These are phyloP conservation scores for Plasmodium relictum DNA, from an alignment of 169 alveolate genomes.

Conservation along the genomic window DNA sequence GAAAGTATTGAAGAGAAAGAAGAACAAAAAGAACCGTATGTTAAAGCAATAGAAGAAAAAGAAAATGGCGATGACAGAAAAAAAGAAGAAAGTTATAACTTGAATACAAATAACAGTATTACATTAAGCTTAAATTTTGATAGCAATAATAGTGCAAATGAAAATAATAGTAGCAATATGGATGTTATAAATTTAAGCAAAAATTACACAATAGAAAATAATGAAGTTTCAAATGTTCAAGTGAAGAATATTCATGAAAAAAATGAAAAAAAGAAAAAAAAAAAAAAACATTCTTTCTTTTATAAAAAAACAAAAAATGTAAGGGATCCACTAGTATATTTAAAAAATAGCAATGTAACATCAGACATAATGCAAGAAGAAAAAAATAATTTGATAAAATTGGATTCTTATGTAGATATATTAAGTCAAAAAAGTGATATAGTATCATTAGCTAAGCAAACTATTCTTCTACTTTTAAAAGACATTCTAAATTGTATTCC, in stretches of 20 bases:
- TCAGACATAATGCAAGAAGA: conserved; percentile 40
- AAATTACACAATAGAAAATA: background rate
- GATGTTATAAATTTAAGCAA: background rate
- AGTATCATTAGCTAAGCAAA: conserved; percentile 66
- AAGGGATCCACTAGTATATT: conserved; percentile 21
- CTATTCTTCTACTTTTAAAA: conserved; percentile 71
- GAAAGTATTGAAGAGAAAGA: conserved; percentile 1
- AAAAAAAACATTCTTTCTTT: conserved; percentile 15
- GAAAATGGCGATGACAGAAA: background rate
- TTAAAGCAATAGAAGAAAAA: background rate
- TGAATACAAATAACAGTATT: background rate
- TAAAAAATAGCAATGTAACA: conserved; percentile 24
- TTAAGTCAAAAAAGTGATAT: conserved; percentile 20
- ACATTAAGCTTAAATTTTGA: background rate
- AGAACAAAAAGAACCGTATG: background rate
- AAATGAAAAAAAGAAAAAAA: conserved; percentile 20
- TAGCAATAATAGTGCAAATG: background rate
- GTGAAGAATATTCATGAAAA: background rate
- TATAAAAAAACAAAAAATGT: conserved; percentile 35
- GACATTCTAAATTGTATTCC: conserved; percentile 71
- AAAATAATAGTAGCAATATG: background rate
- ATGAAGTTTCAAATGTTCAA: conserved; percentile 4
- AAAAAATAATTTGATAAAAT: conserved; percentile 38
- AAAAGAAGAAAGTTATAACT: conserved; percentile 3
- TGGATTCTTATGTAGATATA: conserved; percentile 55